Evolutionary conservation across 148 eudicot genomes (phyloP).

Genomic region (Dysphania ambrosioides): DNA sequence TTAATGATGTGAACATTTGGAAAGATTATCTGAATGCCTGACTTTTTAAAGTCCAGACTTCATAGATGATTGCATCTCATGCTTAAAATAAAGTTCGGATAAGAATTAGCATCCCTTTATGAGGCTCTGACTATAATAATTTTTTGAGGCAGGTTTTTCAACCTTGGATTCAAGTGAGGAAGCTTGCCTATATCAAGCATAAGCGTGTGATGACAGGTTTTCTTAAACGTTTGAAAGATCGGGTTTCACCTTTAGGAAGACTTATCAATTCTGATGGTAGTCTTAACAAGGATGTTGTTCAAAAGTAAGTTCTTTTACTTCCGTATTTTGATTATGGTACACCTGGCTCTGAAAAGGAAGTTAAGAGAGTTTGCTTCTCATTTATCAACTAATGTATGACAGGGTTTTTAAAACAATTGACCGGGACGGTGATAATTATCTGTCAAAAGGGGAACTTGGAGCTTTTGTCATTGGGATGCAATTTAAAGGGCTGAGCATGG

Average conservation of each 20-base stretch:
- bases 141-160: conserved; percentile 59
- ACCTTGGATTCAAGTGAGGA: conserved; percentile 70
- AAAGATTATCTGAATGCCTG: background rate
- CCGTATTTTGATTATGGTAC: conserved; percentile 5
- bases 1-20: background rate
- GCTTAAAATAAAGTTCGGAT: no score
- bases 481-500: conserved; percentile 52
- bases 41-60: background rate
- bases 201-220: conserved; percentile 67
- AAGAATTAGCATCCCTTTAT: background rate
- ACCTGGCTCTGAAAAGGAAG: conserved; percentile 1
- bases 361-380: background rate
- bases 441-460: conserved; percentile 58
- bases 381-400: conserved; percentile 15
- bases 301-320: conserved; percentile 29
- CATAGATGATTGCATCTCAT: background rate
- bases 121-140: background rate
- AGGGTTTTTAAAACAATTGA: conserved; percentile 70
- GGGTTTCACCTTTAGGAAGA: conserved; percentile 59
- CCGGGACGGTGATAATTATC: conserved; percentile 30
- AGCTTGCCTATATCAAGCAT: conserved; percentile 52
- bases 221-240: conserved; percentile 49
- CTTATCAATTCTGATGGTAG: conserved; percentile 49
- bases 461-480: conserved; percentile 66
- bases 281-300: conserved; percentile 40